Percentiles rank a stretch among this genome's conserved stretches.
Evolutionary conservation across 768 basidiomycete species (phyloP).

Genomic region (Tulasnella sp.): DNA sequence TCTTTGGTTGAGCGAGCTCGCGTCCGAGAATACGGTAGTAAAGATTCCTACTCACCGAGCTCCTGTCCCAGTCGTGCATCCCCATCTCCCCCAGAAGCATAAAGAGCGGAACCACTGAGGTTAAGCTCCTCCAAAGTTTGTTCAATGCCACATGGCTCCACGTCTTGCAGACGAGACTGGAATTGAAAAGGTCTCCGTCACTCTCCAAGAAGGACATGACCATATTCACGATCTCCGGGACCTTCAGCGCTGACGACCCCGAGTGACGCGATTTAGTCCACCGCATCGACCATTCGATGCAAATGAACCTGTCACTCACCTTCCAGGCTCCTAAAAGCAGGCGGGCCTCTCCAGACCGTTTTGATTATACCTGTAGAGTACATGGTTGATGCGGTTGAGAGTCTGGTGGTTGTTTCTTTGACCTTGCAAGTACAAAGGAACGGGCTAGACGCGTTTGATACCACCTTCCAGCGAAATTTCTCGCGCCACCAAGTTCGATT

Average conservation of each 20-base stretch:
- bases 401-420: neutral
- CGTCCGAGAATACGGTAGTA: neutral
- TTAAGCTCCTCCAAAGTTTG: neutral
- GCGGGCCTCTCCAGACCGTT: neutral
- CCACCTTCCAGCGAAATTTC: neutral
- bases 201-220: neutral
- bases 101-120: neutral
- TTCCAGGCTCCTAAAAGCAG: neutral
- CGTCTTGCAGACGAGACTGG: neutral
- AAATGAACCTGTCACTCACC: neutral
- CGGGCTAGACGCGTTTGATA: neutral
- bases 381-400: neutral
- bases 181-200: neutral
- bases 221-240: neutral
- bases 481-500: neutral
- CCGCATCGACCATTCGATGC: neutral
- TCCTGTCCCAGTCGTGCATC: no score
- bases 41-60: neutral
- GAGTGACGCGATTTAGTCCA: neutral
- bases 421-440: neutral
- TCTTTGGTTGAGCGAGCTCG: neutral
- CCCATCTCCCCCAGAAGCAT: neutral
- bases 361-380: neutral
- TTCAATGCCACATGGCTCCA: neutral
- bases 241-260: neutral